phyloP scores from a whole-genome alignment of 257 asterid genomes.

The Anisodus acutangulus region DNA sequence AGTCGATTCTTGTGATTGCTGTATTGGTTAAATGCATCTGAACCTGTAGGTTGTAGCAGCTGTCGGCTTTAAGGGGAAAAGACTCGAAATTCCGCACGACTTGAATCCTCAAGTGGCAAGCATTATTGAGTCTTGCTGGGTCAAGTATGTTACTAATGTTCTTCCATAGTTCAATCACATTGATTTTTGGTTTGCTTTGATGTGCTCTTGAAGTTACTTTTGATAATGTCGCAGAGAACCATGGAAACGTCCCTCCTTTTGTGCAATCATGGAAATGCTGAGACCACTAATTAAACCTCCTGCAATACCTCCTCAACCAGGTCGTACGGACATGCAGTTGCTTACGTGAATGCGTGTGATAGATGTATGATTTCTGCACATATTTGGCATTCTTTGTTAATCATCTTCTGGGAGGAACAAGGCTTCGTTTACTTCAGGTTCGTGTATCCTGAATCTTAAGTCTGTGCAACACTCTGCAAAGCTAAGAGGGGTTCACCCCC shows the following conservation, averaged over 20 bases:
- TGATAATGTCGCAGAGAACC: conserved; percentile 69
- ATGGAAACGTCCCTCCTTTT: conserved; percentile 89
- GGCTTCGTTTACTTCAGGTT: conserved; percentile 30
- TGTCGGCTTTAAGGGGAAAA: conserved; percentile 79
- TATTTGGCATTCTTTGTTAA: conserved; percentile 28
- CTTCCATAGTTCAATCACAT: background rate
- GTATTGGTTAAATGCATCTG: conserved; percentile 24
- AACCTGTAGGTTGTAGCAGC: conserved; percentile 88
- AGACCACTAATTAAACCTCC: conserved; percentile 62
- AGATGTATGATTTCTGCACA: conserved; percentile 30
- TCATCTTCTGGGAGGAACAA: conserved; percentile 28
- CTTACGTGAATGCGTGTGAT: conserved; percentile 42
- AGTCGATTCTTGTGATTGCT: background rate
- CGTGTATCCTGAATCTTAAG: background rate
- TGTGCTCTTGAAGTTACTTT: background rate
- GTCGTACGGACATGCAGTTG: conserved; percentile 51
- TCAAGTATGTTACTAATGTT: conserved; percentile 51
- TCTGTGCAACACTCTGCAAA: background rate
- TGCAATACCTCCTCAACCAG: conserved; percentile 52
- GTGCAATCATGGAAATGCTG: conserved; percentile 83
- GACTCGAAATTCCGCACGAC: conserved; percentile 81
- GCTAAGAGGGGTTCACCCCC: no score
- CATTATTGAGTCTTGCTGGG: conserved; percentile 87
- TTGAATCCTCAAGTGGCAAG: conserved; percentile 78
- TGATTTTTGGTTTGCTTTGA: conserved; percentile 24